A percentile compares a stretch with the other conserved stretches of the same genome.
These are phyloP conservation scores for Tulasnella sp. DNA, from an alignment of 768 basidiomycete species.

Conservation along the genomic window DNA sequence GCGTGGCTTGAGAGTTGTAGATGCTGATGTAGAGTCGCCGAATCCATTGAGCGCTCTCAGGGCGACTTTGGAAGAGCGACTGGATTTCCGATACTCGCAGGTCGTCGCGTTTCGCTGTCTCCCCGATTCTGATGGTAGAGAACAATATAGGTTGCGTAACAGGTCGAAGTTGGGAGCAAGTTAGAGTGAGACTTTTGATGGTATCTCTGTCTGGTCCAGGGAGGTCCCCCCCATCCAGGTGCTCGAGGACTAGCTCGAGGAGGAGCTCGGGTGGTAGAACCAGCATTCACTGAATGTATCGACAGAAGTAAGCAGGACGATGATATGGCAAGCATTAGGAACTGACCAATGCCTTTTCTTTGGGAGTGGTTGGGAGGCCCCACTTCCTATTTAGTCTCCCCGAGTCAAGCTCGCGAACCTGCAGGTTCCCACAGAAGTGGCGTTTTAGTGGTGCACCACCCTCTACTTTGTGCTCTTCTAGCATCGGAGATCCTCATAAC, in stretches of 20 bases:
- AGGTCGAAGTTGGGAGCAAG: background rate
- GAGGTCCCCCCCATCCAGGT: background rate
- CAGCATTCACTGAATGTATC: background rate
- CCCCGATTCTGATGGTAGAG: background rate
- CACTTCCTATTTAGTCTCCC: no score
- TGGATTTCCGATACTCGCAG: background rate
- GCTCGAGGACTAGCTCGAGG: background rate
- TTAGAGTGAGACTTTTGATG: background rate
- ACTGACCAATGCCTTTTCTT: background rate
- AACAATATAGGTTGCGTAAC: background rate
- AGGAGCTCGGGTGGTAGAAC: background rate
- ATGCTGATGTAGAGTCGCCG: background rate
- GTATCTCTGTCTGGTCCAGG: background rate
- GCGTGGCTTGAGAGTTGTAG: background rate
- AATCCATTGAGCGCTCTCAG: conserved; percentile 1
- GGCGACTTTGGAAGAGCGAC: background rate
- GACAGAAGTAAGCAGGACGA: background rate
- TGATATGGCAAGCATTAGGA: background rate
- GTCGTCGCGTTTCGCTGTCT: background rate
- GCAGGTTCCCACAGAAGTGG: background rate
- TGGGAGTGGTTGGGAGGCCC: no score
- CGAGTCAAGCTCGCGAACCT: no score
- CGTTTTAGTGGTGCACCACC: no score
- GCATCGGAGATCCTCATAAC: background rate
- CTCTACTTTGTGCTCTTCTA: background rate